Base-by-base conservation (phyloP, 768 basidiomycete genomes). In the Rhizopogon sp. region DNA sequence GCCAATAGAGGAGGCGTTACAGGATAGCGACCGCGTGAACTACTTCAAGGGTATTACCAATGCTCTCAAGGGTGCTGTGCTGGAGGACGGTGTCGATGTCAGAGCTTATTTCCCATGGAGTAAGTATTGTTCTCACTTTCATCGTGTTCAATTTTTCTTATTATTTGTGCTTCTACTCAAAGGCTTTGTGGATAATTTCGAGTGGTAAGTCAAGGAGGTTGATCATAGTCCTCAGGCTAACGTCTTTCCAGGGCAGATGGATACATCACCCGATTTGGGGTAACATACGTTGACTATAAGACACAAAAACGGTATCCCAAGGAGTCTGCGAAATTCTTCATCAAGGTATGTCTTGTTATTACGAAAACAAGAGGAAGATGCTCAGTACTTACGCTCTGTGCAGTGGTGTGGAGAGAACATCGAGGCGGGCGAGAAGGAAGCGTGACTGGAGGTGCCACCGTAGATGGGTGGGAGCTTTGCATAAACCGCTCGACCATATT, bases 111-210 rank as follows among this genome's bases (percentile, higher is more conserved):
- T 87, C 72, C 79, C 83, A 1, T 86, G 85, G 84, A 85, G 83
- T 83, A 57, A 44, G 82, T 71, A 14, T 50, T 45, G 22, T 42
- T 33, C 29, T 43, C 39, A n/a, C 1, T 33, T 39, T 41, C 16
- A 37, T 37, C 35, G 13, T 11, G 35, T 39, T 54, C 8, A 16
- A 37, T 0, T 10, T 31, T 53, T 31, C 42, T 16, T 6, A 20
- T 54, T 22, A 31, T 17, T 29, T 51, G 31, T 35, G 28, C 39
- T 43, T 17, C n/a, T 31, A 33, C 31, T 29, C 28, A 29, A 52
- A 83, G 82, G 82, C 72, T 74, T 87, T 62, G 65, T 88, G 43
- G 85, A 87, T 62, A 87, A 87, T 68, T 85, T 87, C 57, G 85
- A 88, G 69, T 86, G 86, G 82, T 68, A 49, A 13, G 62, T 44